A percentile compares a stretch with the other conserved stretches of the same genome.
Evolutionary conservation across 768 basidiomycete species (phyloP).

Genomic region (Sarcomyxa edulis): DNA sequence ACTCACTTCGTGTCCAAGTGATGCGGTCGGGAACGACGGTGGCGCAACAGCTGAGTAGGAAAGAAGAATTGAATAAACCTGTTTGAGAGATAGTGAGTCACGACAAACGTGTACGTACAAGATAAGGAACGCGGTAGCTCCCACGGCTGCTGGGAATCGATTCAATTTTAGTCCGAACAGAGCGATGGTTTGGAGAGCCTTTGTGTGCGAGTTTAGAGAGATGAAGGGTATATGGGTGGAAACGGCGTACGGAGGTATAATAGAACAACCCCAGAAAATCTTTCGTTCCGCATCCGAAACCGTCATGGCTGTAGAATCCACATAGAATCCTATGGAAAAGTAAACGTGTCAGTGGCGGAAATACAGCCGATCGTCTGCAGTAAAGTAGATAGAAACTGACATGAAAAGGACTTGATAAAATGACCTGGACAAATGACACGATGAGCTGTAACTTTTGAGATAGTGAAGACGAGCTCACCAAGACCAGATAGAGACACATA

Average conservation of each 20-base stretch:
- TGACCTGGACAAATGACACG: constrained; percentile 32
- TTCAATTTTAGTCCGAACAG: constrained; percentile 68
- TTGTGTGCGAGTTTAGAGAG: constrained; percentile 12
- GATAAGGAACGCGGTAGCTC: constrained; percentile 49
- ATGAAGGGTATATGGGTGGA: neutral
- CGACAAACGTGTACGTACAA: constrained; percentile 28
- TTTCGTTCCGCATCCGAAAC: constrained; percentile 27
- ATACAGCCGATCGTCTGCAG: neutral
- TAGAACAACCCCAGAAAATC: constrained; percentile 47
- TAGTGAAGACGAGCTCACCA: constrained; percentile 36
- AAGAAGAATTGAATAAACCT: too few relatives aligned
- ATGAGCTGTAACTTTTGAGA: neutral
- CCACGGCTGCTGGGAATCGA: constrained; percentile 59
- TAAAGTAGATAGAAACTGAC: constrained; percentile 37
- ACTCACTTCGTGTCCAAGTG: constrained; percentile 12
- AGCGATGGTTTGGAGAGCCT: constrained; percentile 58
- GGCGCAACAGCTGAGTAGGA: constrained; percentile 3
- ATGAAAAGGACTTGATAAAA: constrained; percentile 56
- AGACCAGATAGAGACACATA: constrained; percentile 55
- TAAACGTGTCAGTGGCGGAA: constrained; percentile 2
- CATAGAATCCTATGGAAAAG: constrained; percentile 29
- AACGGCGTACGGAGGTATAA: constrained; percentile 34
- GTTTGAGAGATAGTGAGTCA: neutral
- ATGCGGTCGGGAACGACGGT: constrained; percentile 11
- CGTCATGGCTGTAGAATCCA: constrained; percentile 27